phyloP scores from a whole-genome alignment of 148 eudicot species.

The Chenopodium berlandieri region DNA sequence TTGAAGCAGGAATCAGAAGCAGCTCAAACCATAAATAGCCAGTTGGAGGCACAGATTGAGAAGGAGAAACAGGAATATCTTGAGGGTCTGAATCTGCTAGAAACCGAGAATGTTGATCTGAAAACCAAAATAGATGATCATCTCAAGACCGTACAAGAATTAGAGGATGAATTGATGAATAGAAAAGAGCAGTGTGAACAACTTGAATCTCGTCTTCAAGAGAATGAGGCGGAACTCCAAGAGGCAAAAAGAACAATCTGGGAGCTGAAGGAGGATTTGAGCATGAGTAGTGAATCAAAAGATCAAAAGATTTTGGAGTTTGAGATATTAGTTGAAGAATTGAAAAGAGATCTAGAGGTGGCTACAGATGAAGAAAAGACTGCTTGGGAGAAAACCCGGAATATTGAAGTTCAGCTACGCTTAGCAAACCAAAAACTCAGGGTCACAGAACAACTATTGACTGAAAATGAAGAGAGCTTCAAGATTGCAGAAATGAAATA shows the following conservation, averaged over 20 bases:
- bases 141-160: constrained; percentile 10
- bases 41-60: constrained; percentile 44
- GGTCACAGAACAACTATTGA: constrained; percentile 73
- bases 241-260: constrained; percentile 44
- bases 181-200: constrained; percentile 29
- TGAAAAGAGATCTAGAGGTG: constrained; percentile 68
- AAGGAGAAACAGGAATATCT: constrained; percentile 28
- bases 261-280: constrained; percentile 45
- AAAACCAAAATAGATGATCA: constrained; percentile 24
- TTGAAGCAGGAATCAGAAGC: constrained; percentile 45
- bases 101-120: constrained; percentile 30
- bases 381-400: constrained; percentile 56
- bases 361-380: constrained; percentile 63
- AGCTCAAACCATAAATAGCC: constrained; percentile 36
- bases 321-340: constrained; percentile 68
- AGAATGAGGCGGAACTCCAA: constrained; percentile 41
- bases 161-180: constrained; percentile 27
- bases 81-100: constrained; percentile 21
- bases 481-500: constrained; percentile 43
- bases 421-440: constrained; percentile 76
- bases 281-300: constrained; percentile 41
- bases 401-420: constrained; percentile 70
- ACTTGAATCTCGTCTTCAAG: constrained; percentile 35
- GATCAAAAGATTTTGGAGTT: constrained; percentile 46
- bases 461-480: constrained; percentile 59